Percentiles rank a stretch among this genome's conserved stretches.
Evolutionary conservation across 2,329 filamentous ascomycete genomes (phyloP).

Genomic region (Bipolaris bicolor): DNA sequence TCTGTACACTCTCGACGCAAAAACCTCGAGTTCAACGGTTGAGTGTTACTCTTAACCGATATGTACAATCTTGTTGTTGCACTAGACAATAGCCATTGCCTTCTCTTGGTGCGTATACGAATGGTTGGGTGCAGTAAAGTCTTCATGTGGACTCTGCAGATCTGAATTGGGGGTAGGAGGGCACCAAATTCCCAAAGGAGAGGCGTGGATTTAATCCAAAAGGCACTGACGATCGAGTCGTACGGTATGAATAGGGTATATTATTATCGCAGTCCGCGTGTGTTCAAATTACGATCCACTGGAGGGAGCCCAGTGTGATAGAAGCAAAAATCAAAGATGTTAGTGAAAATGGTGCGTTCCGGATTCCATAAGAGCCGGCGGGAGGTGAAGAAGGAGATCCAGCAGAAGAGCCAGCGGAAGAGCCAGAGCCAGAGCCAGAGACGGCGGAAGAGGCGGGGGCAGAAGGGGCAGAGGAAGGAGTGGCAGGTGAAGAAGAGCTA

Average conservation of each 20-base stretch:
- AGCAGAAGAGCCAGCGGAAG: neutral
- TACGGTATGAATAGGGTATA: neutral
- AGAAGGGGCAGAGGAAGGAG: neutral
- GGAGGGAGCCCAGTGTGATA: slow-evolving; percentile 14
- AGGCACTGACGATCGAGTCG: neutral
- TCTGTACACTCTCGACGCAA: neutral
- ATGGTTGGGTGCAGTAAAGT: neutral
- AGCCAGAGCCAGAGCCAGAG: neutral
- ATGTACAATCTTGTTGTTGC: neutral
- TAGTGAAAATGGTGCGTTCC: slow-evolving; percentile 9
- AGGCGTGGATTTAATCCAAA: neutral
- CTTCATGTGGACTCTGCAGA: neutral
- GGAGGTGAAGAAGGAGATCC: neutral
- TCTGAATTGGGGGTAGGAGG: neutral
- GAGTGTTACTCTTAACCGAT: neutral
- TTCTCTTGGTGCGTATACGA: neutral
- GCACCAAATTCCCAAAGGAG: neutral
- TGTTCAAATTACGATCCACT: slow-evolving; percentile 23
- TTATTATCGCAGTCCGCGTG: too few relatives aligned
- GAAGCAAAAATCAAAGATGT: slow-evolving; percentile 9
- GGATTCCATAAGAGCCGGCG: slow-evolving; percentile 9
- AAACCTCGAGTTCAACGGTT: neutral
- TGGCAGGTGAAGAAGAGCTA: neutral
- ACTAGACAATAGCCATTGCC: neutral
- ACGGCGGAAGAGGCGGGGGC: neutral